phyloP scores from a whole-genome alignment of 176 grass and related monocot genomes.

The Carex littledalei region DNA sequence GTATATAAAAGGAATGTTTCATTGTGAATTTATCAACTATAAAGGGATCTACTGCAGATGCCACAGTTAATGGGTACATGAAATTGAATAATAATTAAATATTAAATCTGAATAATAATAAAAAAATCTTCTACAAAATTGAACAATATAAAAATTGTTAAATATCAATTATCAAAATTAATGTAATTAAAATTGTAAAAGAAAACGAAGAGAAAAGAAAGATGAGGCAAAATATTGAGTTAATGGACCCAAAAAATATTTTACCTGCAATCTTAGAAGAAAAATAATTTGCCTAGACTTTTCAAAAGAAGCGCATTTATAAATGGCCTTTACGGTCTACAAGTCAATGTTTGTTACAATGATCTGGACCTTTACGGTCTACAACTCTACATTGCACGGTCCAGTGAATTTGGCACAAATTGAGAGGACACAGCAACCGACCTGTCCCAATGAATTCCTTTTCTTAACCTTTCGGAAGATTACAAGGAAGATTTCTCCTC shows the following conservation, averaged over 20 bases:
- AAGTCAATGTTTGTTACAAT: not conserved
- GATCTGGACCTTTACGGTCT: not conserved
- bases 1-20: not conserved
- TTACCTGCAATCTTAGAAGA: too few species aligned
- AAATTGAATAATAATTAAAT: too few species aligned
- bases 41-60: not conserved
- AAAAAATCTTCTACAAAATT: too few species aligned
- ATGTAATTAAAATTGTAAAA: too few species aligned
- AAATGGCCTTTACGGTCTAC: not conserved
- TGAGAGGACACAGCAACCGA: not conserved
- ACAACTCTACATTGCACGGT: not conserved
- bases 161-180: too few species aligned
- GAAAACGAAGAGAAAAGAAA: too few species aligned
- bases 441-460: not conserved
- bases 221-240: too few species aligned
- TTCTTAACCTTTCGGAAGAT: slow-evolving; percentile 1
- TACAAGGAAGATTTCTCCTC: not conserved
- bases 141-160: too few species aligned
- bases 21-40: not conserved
- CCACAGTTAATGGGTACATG: not conserved
- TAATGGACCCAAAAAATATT: too few species aligned
- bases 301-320: too few species aligned
- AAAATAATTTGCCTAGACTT: too few species aligned
- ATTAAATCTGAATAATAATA: too few species aligned
- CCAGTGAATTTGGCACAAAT: not conserved